Base-by-base conservation (phyloP, 345 rosid genomes). In the Dipteronia sinensis region DNA sequence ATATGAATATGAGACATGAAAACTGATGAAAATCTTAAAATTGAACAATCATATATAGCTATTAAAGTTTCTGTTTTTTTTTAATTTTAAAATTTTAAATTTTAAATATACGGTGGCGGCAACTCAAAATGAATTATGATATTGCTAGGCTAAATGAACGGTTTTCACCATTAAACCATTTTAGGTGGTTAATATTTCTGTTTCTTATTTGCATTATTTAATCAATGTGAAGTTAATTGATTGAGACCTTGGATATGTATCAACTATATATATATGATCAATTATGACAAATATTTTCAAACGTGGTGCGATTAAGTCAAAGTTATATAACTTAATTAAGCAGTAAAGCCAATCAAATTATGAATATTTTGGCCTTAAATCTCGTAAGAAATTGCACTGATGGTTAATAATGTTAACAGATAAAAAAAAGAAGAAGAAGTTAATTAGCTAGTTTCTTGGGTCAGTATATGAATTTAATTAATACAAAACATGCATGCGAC, bases 401-500 rank as follows among this genome's bases (percentile, higher is more conserved):
- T 34, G 38, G 38, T 34, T 34, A 34, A 34, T 34, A 34, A 34
- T 34, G 38, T 34, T 4, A 34, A 34, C 38, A 34, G 38, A 34
- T 34, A 34, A 34, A 34, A 31, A 31, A 31, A 3, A 4, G 4
- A 31, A 4, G 4, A 34, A 4, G 38, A 34, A 34, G 38, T 34
- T 34, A 34, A 34, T 34, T 34, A 34, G 38, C 38, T 34, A 34
- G 38, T 34, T 34, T 34, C 38, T 4, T 34, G 38, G 38, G 38
- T 34, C 38, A 34, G 38, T 34, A 34, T 34, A 34, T 34, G 38
- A 34, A 56, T 17, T 55, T 55, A 29, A 19, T n/a, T 71, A 29
- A 31, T 71, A 46, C 65, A 42, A 34, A 40, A 44, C 77, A 40
- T 55, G 75, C 75, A 73, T 73, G 68, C 76, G 76, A 44, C 46